Base-by-base conservation (phyloP, 768 basidiomycete species). In the Tulasnella sp. region DNA sequence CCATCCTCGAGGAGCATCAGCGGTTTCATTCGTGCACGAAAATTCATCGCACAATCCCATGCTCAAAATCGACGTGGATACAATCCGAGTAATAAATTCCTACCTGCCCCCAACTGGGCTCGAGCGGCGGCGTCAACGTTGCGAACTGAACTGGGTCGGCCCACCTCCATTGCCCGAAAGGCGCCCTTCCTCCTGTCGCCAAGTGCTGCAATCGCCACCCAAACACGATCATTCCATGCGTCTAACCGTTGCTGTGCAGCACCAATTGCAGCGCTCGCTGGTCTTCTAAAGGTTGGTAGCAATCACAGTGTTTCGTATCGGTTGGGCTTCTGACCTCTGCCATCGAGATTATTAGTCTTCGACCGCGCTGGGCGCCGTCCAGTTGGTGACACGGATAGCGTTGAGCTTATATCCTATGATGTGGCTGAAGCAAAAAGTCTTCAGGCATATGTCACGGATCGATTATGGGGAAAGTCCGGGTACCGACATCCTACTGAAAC, bases 341-440 rank as follows among this genome's bases (percentile, higher is more conserved):
- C 50, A 34, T 13, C 50, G 50, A 1, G 23, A 26, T 51, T 51
- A 30, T 17, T 63, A 92, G 89, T 77, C 85, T 1, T 88, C 88
- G 3, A 78, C 81, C n/a, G 78, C 83, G 0, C 74, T 92, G 51
- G 83, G 85, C 66, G 43, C 85, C n/a, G 80, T 81, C 15, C 79
- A 84, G 50, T 87, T 82, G 7, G 79, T 80, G 44, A 82, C 77
- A 45, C 80, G 89, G 60, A 76, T 92, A 52, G 82, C 80, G 0
- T 74, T 92, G 30, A 89, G 87, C 0, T 81, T 92, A 63, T 73
- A 88, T 11, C 89, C 89, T 23, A 68, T 87, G 30, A 67, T 88
- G 61, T 69, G 86, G 54, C 63, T 88, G 41, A 80, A 77, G 64
- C 85, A 81, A 53, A 71, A 76, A 63, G 77, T 72, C 63, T 73